Evolutionary conservation across 2,329 filamentous ascomycete genomes (phyloP).

Genomic region (Claviceps fusiformis): DNA sequence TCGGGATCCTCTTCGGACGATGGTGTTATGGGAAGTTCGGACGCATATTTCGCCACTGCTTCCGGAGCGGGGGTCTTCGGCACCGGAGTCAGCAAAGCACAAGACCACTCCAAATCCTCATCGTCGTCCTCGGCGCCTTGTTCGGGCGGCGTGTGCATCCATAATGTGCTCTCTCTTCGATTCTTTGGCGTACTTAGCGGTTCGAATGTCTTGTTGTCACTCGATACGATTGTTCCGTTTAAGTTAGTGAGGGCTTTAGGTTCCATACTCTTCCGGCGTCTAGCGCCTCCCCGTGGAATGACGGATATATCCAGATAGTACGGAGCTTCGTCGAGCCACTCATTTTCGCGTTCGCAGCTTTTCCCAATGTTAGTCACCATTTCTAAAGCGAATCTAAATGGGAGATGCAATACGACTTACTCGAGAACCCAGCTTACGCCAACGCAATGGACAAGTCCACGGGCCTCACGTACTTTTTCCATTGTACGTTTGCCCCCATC

Average conservation of each 20-base stretch:
- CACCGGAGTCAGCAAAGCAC: conserved; percentile 37
- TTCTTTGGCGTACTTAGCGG: conserved; percentile 34
- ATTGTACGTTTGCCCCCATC: conserved; percentile 70
- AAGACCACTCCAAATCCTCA: conserved; percentile 27
- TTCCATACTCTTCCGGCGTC: conserved; percentile 71
- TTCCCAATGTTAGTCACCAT: conserved; percentile 16
- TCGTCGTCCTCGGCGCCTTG: conserved; percentile 23
- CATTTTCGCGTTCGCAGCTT: conserved; percentile 58
- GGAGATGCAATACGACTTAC: conserved; percentile 48
- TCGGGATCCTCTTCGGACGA: conserved; percentile 21
- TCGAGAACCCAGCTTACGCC: conserved; percentile 82
- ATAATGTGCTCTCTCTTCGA: conserved; percentile 39
- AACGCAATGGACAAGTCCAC: conserved; percentile 69
- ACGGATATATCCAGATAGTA: conserved; percentile 57
- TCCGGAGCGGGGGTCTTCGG: conserved; percentile 47
- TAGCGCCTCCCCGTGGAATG: conserved; percentile 55
- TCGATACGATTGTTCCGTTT: conserved; percentile 48
- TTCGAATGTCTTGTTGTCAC: conserved; percentile 24
- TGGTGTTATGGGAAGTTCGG: conserved; percentile 35
- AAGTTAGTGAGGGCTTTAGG: conserved; percentile 55
- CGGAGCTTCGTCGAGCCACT: conserved; percentile 60
- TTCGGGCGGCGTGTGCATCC: conserved; percentile 41
- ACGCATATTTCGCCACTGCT: conserved; percentile 36
- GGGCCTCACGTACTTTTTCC: conserved; percentile 62
- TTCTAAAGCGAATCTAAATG: background rate